Percentiles rank a stretch among this genome's conserved stretches.
Evolutionary conservation across 179 eudicot species (phyloP).

Genomic region (Beta corolliflora): DNA sequence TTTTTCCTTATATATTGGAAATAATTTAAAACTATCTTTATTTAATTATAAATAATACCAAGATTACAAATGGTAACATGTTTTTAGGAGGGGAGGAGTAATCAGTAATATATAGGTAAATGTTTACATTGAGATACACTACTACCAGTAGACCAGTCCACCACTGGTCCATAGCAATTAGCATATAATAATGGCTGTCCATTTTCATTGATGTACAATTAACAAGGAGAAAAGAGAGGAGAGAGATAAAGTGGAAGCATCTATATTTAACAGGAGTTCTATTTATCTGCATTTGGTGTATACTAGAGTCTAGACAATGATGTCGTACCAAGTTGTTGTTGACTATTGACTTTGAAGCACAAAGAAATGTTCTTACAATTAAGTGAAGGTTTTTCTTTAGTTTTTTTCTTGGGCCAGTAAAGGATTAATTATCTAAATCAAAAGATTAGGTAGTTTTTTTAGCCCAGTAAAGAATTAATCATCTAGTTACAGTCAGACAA

Average conservation of each 20-base stretch:
- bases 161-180: not conserved
- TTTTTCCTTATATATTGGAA: too few relatives aligned
- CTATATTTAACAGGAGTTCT: not conserved
- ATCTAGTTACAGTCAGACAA: not conserved
- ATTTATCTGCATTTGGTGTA: not conserved
- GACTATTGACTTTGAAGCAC: conserved; percentile 3
- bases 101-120: too few relatives aligned
- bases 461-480: not conserved
- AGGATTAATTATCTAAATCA: too few relatives aligned
- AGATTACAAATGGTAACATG: too few relatives aligned
- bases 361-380: not conserved
- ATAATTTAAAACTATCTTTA: too few relatives aligned
- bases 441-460: too few relatives aligned
- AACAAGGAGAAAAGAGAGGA: not conserved
- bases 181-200: not conserved
- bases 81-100: too few relatives aligned
- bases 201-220: not conserved
- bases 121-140: too few relatives aligned
- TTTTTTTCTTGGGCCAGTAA: too few relatives aligned
- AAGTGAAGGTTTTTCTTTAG: too few relatives aligned
- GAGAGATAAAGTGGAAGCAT: not conserved
- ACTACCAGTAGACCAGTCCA: not conserved
- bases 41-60: too few relatives aligned
- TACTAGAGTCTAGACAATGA: not conserved
- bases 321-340: not conserved